Evolutionary conservation across 2,329 filamentous ascomycete genomes (phyloP).

Genomic region (Pezicula carpinea): DNA sequence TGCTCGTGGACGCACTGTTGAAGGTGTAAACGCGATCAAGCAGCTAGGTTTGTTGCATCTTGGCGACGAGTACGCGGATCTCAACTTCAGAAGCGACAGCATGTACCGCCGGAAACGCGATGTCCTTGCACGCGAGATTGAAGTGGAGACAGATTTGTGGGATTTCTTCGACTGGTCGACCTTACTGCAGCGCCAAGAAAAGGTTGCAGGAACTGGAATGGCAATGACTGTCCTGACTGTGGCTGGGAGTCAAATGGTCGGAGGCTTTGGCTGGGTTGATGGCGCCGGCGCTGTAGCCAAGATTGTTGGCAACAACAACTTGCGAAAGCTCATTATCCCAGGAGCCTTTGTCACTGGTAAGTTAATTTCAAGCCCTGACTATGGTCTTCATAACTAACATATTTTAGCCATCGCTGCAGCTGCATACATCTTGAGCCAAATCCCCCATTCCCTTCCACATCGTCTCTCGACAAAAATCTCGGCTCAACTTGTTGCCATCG

Average conservation of each 20-base stretch:
- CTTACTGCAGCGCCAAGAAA: constrained; percentile 86
- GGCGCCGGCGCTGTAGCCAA: constrained; percentile 77
- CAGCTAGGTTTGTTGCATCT: constrained; percentile 84
- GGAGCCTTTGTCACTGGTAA: constrained; percentile 74
- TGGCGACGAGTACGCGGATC: constrained; percentile 78
- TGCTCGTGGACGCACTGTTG: constrained; percentile 71
- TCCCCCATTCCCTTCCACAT: constrained; percentile 82
- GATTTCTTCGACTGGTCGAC: constrained; percentile 90
- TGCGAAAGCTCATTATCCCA: constrained; percentile 76
- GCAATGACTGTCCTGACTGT: constrained; percentile 88
- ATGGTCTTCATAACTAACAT: constrained; percentile 28
- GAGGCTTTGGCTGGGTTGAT: constrained; percentile 85
- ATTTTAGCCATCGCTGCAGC: constrained; percentile 64
- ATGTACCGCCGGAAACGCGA: constrained; percentile 91
- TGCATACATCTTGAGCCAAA: constrained; percentile 78
- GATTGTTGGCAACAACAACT: constrained; percentile 73
- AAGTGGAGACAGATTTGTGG: constrained; percentile 81
- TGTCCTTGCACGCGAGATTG: constrained; percentile 74
- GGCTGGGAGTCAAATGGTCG: constrained; percentile 74
- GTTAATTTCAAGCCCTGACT: constrained; percentile 30
- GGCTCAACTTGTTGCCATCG: constrained; percentile 71
- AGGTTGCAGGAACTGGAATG: constrained; percentile 90
- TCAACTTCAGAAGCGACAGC: constrained; percentile 83
- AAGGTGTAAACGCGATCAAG: constrained; percentile 82
- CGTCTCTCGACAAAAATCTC: constrained; percentile 84